A percentile compares a stretch with the other conserved stretches of the same genome.
Evolutionary conservation across 345 rosid genomes (phyloP).

Genomic region (Corymbia maculata): DNA sequence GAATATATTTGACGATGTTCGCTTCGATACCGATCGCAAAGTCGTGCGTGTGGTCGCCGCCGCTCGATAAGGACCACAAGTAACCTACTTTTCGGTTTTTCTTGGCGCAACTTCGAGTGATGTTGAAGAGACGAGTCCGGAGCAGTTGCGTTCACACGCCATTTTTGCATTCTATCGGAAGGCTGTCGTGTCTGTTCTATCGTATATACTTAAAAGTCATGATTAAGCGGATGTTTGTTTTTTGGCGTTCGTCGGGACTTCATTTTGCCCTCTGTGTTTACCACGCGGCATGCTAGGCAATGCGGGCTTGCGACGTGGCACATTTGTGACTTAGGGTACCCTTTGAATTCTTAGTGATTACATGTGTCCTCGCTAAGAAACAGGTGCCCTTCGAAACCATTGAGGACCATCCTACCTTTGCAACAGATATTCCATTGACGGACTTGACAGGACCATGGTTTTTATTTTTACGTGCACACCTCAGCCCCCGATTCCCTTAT

Average conservation of each 20-base stretch:
- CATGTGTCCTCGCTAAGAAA: no score
- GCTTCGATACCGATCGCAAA: neutral
- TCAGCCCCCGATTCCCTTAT: no score
- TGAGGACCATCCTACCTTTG: no score
- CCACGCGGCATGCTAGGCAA: rapidly evolving
- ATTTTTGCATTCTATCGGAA: neutral
- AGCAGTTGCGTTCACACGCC: neutral
- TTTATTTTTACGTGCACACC: no score
- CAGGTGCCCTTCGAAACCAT: no score
- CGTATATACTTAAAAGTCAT: neutral
- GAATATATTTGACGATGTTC: neutral
- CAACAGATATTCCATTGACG: no score
- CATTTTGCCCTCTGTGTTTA: neutral
- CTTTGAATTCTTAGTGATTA: no score
- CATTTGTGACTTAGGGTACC: no score
- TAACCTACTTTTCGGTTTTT: neutral
- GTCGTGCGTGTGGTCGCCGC: neutral
- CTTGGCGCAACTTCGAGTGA: neutral
- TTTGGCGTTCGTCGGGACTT: no score
- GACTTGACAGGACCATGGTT: no score
- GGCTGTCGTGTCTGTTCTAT: neutral
- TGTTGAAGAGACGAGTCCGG: neutral
- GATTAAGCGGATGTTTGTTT: neutral
- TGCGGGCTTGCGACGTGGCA: rapidly evolving
- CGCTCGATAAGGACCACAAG: neutral